Evolutionary conservation across 805 yeast genomes (phyloP), one percentile per base, ranked within the genome.

Genomic region (Pichia scutulata): DNA sequence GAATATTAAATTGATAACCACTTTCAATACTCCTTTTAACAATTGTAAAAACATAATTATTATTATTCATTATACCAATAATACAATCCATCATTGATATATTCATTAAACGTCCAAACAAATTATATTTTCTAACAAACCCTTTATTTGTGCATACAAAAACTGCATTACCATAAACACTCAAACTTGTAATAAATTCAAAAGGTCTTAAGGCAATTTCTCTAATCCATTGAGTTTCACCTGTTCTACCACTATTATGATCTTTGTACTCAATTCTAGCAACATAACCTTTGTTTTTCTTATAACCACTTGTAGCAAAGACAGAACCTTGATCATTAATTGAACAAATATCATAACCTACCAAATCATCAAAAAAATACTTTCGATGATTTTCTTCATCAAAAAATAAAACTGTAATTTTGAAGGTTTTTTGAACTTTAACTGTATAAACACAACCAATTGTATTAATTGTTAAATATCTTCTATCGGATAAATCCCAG

Each of bases 371-470:
- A 68, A 92, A 90, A 66, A 89, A 92, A 60, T 88, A 88, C 59
- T 89, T 96, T 51, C 82, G 78, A 61, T 83, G 84, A 13, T 75
- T 60, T 0, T 88, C 80, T 48, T 84, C 73, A 63, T 92, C 97
- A 60, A 88, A 89, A 61, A 93, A 92, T 14, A 88, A 79, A 2
- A 90, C 88, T 0, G 96, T 90, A n/a, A 92, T 73, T 24, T 54
- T 49, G 13, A 19, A 47, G 56, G 80, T 70, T 25, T 71, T 72
- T 22, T 76, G 81, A 53, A 75, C 80, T 47, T 77, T 75, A 13
- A 87, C 93, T 0, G 89, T 73, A 80, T 95, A 86, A 0, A 82
- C 84, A 62, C 87, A 86, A 0, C 97, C 99, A 26, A 81, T 70
- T 10, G 84, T 72, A 58, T 87, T 87, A 75, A 90, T 87, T 21